Percentiles rank a stretch among this genome's conserved stretches.
These are phyloP conservation scores for Puccinia sorghi DNA, from an alignment of 1,284 basidiomycete genomes.

Conservation along the genomic window DNA sequence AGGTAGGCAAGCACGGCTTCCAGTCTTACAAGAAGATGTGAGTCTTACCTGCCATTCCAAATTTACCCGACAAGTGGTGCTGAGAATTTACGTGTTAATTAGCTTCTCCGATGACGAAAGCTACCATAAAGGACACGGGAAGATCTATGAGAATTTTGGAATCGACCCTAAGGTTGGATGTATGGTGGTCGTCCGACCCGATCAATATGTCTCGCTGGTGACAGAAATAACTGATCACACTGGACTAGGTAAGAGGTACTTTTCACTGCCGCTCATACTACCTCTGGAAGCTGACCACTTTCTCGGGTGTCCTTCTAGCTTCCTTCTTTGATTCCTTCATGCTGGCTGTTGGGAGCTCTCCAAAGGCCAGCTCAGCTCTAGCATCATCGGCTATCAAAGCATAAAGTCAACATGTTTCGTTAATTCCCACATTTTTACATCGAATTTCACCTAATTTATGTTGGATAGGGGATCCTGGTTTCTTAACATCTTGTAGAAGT, in stretches of 20 bases:
- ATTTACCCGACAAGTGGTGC: background rate
- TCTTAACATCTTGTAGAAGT: too few species aligned
- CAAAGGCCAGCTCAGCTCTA: background rate
- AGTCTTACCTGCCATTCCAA: background rate
- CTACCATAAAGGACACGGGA: slow-evolving; percentile 57
- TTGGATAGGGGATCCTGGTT: too few species aligned
- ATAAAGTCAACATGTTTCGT: too few species aligned
- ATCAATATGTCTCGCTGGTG: slow-evolving; percentile 56
- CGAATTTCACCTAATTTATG: too few species aligned
- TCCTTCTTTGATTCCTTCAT: slow-evolving; percentile 41
- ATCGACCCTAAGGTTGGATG: slow-evolving; percentile 57
- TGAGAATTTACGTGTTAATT: slow-evolving; percentile 51
- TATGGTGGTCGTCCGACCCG: slow-evolving; percentile 58
- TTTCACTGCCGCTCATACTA: background rate
- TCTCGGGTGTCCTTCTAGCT: slow-evolving; percentile 1
- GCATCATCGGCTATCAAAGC: too few species aligned
- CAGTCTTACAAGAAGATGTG: slow-evolving; percentile 51
- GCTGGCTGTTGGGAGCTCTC: slow-evolving; percentile 15
- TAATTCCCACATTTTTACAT: background rate
- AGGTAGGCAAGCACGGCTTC: slow-evolving; percentile 51
- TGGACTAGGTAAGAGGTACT: slow-evolving; percentile 49
- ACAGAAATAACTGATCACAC: slow-evolving; percentile 52
- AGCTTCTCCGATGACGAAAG: slow-evolving; percentile 57
- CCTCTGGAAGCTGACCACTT: background rate
- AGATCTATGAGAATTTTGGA: slow-evolving; percentile 59